These are phyloP conservation scores for Vairimorpha ceranae DNA, from an alignment of 371 early-diverging fungal genomes.

Conservation along the genomic window DNA sequence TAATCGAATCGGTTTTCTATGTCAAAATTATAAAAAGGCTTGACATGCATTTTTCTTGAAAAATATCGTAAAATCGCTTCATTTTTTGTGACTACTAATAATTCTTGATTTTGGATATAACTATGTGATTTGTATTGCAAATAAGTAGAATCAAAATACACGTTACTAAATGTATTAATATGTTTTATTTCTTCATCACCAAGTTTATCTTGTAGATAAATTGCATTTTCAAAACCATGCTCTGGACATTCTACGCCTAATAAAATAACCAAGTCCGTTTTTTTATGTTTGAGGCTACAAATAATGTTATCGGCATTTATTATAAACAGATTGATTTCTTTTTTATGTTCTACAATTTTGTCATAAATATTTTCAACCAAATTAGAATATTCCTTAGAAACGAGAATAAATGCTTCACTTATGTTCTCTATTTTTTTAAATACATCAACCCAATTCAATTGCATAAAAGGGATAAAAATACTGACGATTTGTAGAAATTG, in stretches of 20 bases:
- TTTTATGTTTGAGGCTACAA: constrained; percentile 9
- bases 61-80: constrained; percentile 13
- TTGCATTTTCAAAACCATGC: constrained; percentile 12
- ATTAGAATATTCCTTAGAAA: constrained; percentile 5
- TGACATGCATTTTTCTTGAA: background rate
- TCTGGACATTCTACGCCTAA: constrained; percentile 14
- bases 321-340: constrained; percentile 2
- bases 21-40: constrained; percentile 10
- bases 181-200: background rate
- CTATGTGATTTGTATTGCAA: background rate
- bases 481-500: too few relatives aligned
- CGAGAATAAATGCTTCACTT: background rate
- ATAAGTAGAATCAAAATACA: background rate
- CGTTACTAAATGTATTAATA: background rate
- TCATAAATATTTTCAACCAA: constrained; percentile 20
- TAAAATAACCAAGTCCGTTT: constrained; percentile 1
- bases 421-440: background rate
- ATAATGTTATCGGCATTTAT: constrained; percentile 14
- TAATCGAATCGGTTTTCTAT: constrained; percentile 22
- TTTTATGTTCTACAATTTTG: background rate
- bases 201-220: background rate
- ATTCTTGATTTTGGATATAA: background rate
- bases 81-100: constrained; percentile 18
- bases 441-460: background rate
- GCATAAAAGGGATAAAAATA: background rate